Evolutionary conservation across 1,139 yeast genomes (phyloP).

Genomic region (Scheffersomyces stambukii): DNA sequence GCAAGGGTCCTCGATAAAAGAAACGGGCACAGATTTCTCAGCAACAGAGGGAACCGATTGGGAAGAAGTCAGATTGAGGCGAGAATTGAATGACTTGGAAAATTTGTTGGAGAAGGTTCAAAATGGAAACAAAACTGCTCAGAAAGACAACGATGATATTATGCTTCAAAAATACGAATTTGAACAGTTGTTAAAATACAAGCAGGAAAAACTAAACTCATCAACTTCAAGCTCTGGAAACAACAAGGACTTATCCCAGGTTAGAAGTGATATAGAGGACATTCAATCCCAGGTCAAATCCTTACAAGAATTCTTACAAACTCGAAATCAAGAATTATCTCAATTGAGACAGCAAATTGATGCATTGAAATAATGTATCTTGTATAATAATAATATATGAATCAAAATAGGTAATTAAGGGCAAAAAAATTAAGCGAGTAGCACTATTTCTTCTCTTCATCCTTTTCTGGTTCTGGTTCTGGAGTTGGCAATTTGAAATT

Average conservation of each 20-base stretch:
- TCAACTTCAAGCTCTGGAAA: slow-evolving; percentile 8
- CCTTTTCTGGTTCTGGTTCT: slow-evolving; percentile 65
- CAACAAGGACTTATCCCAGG: slow-evolving; percentile 32
- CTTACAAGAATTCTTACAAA: slow-evolving; percentile 51
- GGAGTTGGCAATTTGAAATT: slow-evolving; percentile 79
- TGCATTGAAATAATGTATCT: slow-evolving; percentile 11
- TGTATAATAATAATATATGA: neutral
- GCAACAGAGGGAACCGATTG: slow-evolving; percentile 73
- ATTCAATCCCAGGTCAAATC: slow-evolving; percentile 63
- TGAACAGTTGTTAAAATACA: slow-evolving; percentile 76
- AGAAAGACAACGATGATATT: slow-evolving; percentile 27
- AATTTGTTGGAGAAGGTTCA: slow-evolving; percentile 57
- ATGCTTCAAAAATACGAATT: slow-evolving; percentile 58
- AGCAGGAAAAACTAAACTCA: slow-evolving; percentile 34
- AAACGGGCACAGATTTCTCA: slow-evolving; percentile 71
- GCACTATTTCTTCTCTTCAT: slow-evolving; percentile 25
- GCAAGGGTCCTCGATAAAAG: slow-evolving; percentile 47
- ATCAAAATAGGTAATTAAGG: no score
- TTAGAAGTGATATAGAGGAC: slow-evolving; percentile 56
- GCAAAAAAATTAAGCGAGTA: neutral
- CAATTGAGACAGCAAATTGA: slow-evolving; percentile 42
- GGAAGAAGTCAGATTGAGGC: slow-evolving; percentile 83
- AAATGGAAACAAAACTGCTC: slow-evolving; percentile 34
- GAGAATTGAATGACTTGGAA: slow-evolving; percentile 75
- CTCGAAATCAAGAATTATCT: slow-evolving; percentile 49